A percentile compares a stretch with the other conserved stretches of the same genome.
These are phyloP conservation scores for Penicillium crystallinum DNA, from an alignment of 495 filamentous ascomycete genomes.

Conservation along the genomic window DNA sequence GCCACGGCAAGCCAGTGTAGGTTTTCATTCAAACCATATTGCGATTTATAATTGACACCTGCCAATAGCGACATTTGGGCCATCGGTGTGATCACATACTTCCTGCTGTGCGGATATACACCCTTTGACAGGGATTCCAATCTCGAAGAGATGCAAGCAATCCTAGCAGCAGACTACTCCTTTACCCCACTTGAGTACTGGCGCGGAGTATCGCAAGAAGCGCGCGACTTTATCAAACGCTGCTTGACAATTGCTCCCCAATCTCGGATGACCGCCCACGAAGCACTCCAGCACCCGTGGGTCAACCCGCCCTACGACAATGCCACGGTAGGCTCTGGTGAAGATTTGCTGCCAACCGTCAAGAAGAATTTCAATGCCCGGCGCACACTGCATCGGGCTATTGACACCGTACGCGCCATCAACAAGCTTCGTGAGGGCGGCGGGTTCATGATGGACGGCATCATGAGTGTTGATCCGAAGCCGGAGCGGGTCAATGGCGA, in stretches of 20 bases:
- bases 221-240: conserved; percentile 82
- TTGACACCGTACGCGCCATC: conserved; percentile 97
- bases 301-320: conserved; percentile 55
- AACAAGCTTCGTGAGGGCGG: conserved; percentile 91
- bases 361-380: conserved; percentile 99
- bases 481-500: conserved; percentile 45
- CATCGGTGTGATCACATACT: conserved; percentile 85
- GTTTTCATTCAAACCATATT: conserved; percentile 12
- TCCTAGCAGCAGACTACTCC: conserved; percentile 90
- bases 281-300: conserved; percentile 86
- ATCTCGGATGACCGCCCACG: conserved; percentile 87
- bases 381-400: conserved; percentile 88
- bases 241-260: conserved; percentile 87
- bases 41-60: neutral
- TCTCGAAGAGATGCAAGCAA: conserved; percentile 98
- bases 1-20: conserved; percentile 75
- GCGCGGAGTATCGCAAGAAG: conserved; percentile 80
- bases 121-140: conserved; percentile 97
- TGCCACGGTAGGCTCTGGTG: conserved; percentile 40
- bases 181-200: conserved; percentile 97
- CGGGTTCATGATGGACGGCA: conserved; percentile 75
- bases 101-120: conserved; percentile 95
- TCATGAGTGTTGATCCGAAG: conserved; percentile 59
- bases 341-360: conserved; percentile 83
- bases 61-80: conserved; percentile 65